Evolutionary conservation across 2,329 filamentous ascomycete species (phyloP), one percentile per base, ranked within the genome.

Genomic region (Tolypocladium guangdongense): DNA sequence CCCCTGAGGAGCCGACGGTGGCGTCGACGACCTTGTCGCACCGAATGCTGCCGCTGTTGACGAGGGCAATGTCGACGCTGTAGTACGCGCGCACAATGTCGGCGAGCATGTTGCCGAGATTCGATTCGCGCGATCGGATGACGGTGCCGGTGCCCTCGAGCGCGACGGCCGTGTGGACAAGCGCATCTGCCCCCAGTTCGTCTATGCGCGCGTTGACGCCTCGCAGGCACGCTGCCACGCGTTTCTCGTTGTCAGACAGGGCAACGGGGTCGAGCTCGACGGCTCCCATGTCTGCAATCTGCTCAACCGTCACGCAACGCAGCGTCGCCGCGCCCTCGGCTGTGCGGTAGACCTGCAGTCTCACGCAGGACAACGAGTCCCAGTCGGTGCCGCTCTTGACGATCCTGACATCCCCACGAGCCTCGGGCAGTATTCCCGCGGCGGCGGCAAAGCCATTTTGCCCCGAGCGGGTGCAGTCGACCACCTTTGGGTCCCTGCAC

Each of bases 41-140:
- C 43, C 62, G 55, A 35, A 64, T 54, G 24, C 52, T 54, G n/a
- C 62, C 62, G 33, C 61, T 61, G 30, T 64, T 64, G 39, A 64
- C 56, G 18, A 64, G 56, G 4, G 59, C 57, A 22, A 64, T 61
- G 30, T 64, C 61, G 12, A 56, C 55, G 27, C 56, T 52, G 39
- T 64, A 63, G 45, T 60, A 64, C 4, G 60, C 62, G 7, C 61
- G 56, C 18, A 61, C 56, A 12, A 55, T 58, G 51, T 63, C 61
- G 7, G 61, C 60, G 2, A 63, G 51, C 57, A 64, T 59, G 43
- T 64, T 64, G 14, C 62, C 61, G 4, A 64, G 49, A 41, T 62
- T 64, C 10, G 61, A 61, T 51, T 64, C 62, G 45, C 56, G 51
- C 38, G 59, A 58, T 11, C 62, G 57, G 27, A 63, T 55, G 18